Evolutionary conservation across 2,329 filamentous ascomycete genomes (phyloP), one percentile per base, ranked within the genome.

Genomic region (Sporothrix luriei): DNA sequence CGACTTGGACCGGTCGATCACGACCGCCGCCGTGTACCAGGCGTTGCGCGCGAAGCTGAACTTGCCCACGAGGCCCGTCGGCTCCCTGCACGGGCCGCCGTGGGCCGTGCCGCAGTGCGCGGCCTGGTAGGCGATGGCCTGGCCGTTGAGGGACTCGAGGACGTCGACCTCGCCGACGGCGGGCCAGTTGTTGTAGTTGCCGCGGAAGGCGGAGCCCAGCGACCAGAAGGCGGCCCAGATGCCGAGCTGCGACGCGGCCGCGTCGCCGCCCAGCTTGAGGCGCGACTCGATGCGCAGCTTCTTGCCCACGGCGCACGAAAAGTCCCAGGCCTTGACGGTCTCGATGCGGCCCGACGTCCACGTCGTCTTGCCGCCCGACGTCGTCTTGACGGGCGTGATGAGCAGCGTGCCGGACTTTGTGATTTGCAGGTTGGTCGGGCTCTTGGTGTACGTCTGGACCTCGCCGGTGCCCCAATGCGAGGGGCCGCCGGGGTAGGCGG

Each of bases 151-250:
- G 9, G 77, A 75, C 75, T 84, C 82, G 69, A 84, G 73, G 57
- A 84, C 77, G 75, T 84, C 82, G 61, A 83, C 76, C 76, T 84
- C 82, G 69, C 80, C 80, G 14, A 79, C 73, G 6, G 72, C 66
- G 0, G 82, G 82, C 82, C 82, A 84, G 70, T 78, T 78, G 16
- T 71, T 74, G 71, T 79, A 79, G 69, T 80, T 77, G 40, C 74
- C 74, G 55, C 81, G 78, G 74, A 78, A 82, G 1, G 71, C 74
- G 10, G 76, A 71, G 6, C 82, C 82, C 43, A 84, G 78, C 26
- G 79, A 75, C 82, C 82, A 84, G 72, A 84, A 83, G 0, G 82
- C 82, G 0, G 79, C 80, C 82, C 82, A 84, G 73, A 83, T 81
- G 21, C 82, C 81, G 62, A 78, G 72, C 70, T 80, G 78, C 4